These are phyloP conservation scores for Phanerochaete sordida DNA, from an alignment of 768 basidiomycete genomes.

Conservation along the genomic window DNA sequence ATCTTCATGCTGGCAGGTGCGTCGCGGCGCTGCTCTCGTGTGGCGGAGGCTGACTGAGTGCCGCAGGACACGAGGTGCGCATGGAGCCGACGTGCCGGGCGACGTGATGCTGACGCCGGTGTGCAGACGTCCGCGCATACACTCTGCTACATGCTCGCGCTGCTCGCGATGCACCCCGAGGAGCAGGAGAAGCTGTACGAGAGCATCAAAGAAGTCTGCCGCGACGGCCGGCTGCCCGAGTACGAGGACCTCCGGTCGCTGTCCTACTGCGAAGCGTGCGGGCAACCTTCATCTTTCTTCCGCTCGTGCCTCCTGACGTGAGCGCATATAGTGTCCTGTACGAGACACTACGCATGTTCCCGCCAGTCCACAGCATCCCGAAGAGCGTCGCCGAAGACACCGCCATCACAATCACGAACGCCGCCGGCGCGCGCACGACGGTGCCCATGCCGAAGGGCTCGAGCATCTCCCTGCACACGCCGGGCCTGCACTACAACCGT, in stretches of 20 bases:
- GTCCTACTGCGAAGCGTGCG: constrained; percentile 23
- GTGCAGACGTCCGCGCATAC: constrained; percentile 32
- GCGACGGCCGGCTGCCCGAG: constrained; percentile 22
- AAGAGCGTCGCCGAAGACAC: constrained; percentile 28
- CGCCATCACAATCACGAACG: constrained; percentile 21
- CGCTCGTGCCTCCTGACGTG: background rate
- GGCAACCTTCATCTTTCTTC: background rate
- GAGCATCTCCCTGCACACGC: constrained; percentile 21
- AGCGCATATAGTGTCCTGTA: constrained; percentile 24
- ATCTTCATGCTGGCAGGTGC: constrained; percentile 50
- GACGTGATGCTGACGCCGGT: background rate
- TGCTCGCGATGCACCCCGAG: constrained; percentile 38
- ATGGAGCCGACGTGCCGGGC: background rate
- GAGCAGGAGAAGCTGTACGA: constrained; percentile 36
- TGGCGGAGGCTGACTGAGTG: background rate
- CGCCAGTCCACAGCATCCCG: constrained; percentile 24
- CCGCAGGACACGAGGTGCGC: constrained; percentile 41
- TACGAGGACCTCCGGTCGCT: constrained; percentile 27
- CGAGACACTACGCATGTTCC: constrained; percentile 33
- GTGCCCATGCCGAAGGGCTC: constrained; percentile 27
- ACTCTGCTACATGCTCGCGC: constrained; percentile 29
- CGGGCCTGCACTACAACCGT: constrained; percentile 34
- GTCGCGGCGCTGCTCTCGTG: background rate
- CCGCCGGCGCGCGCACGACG: constrained; percentile 21
- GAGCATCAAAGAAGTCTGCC: constrained; percentile 25